Base-by-base conservation (phyloP, 768 basidiomycete species). In the Hydnum rufescens region DNA sequence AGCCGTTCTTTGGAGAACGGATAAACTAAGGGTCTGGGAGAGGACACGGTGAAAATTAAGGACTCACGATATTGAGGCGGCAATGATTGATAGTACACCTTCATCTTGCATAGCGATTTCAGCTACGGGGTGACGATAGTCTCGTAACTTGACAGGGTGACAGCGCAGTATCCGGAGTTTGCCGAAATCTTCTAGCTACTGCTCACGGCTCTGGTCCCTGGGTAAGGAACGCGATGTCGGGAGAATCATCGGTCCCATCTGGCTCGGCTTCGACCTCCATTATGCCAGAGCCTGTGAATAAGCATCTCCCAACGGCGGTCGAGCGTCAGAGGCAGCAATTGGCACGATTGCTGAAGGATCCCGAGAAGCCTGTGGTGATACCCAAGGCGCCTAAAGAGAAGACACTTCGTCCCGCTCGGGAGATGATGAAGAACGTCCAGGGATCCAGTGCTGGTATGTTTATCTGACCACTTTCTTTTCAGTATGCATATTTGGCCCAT, bases 361-460 rank as follows among this genome's bases (percentile, higher is more conserved):
- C 95, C 0, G 63, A 73, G 4, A 92, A 89, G 63, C 77, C 80
- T 1, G 85, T 80, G 1, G 75, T 75, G 61, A 68, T 97, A 5
- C 88, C 92, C 1, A 60, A 74, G n/a, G 71, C 83, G 1, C 81
- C 82, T 3, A 83, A 85, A 64, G 82, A 85, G 57, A 90, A 86
- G 69, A 72, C 71, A 0, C 70, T 96, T 29, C 71, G 89, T 19
- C 71, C 90, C 1, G 72, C 92, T 5, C 72, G 86, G 48, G 95
- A 72, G 57, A 70, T 69, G 67, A 96, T 99, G 86, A 96, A 95
- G 74, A 97, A 97, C 60, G 93, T 99, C 4, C 92, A 96, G 65
- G 95, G 95, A 0, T 92, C 87, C 16, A 88, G 86, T 64, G 90
- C 95, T 4, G 95, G 44, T 47, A 26, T 13, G 13, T 47, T 47